Conservation (phyloP, 352 stramenopile genomes). For the Globisporangium irregulare region DNA sequence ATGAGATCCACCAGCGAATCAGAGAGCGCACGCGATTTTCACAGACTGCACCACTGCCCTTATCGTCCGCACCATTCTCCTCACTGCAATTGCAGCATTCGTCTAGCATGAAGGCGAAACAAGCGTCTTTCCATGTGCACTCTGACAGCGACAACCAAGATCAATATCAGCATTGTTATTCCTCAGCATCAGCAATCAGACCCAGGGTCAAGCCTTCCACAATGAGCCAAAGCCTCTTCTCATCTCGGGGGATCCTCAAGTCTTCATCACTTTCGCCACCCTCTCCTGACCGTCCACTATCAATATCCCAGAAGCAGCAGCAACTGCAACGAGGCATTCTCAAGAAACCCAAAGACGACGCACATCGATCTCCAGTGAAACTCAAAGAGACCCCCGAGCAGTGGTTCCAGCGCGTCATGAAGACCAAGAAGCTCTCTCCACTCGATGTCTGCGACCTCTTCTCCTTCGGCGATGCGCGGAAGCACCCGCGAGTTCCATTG, state of each 20-base stretch:
- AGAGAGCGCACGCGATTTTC: neutral
- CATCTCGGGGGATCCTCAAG: neutral
- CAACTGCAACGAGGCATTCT: neutral
- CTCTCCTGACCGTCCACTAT: neutral
- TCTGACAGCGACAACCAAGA: neutral
- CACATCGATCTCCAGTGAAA: neutral
- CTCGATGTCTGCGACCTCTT: conserved; percentile 59
- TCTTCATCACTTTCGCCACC: neutral
- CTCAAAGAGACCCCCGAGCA: conserved; percentile 33
- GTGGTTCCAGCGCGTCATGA: conserved; percentile 59
- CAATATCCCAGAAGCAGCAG: neutral
- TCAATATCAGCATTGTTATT: neutral
- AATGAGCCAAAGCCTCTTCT: neutral
- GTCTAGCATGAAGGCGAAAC: neutral
- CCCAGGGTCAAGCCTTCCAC: neutral
- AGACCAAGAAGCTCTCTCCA: conserved; percentile 37
- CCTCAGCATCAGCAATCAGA: neutral
- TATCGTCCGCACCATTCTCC: neutral
- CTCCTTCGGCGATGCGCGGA: conserved; percentile 37
- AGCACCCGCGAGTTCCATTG: conserved; percentile 38
- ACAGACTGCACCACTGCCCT: neutral
- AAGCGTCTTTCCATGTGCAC: neutral
- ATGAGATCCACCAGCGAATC: neutral
- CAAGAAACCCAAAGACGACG: conserved; percentile 2
- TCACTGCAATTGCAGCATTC: neutral